These are phyloP conservation scores for Lichtheimia corymbifera DNA, from an alignment of 371 early-diverging fungal genomes.

Conservation along the genomic window DNA sequence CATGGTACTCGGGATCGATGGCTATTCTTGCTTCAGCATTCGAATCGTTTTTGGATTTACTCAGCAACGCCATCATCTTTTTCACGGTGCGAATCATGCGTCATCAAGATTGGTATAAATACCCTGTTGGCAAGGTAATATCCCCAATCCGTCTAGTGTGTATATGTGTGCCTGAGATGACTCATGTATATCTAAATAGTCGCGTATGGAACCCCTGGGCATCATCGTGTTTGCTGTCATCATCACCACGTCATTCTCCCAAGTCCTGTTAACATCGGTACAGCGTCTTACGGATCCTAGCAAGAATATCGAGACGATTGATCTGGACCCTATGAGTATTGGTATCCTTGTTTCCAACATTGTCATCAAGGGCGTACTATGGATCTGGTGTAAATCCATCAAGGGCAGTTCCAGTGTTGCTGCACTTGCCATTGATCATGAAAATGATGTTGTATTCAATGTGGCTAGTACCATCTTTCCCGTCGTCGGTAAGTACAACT, in stretches of 20 bases:
- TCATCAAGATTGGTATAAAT: slow-evolving; percentile 45
- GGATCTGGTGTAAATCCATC: slow-evolving; percentile 61
- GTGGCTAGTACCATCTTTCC: slow-evolving; percentile 60
- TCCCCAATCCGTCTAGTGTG: neutral
- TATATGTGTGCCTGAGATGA: neutral
- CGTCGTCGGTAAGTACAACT: slow-evolving; percentile 39
- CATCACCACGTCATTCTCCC: slow-evolving; percentile 63
- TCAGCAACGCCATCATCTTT: slow-evolving; percentile 53
- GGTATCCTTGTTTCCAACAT: slow-evolving; percentile 46
- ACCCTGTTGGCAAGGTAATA: slow-evolving; percentile 49
- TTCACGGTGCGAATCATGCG: slow-evolving; percentile 49
- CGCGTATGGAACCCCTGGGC: slow-evolving; percentile 67
- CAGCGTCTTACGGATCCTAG: slow-evolving; percentile 42
- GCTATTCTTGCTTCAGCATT: slow-evolving; percentile 51
- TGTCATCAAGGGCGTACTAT: slow-evolving; percentile 50
- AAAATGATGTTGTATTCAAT: slow-evolving; percentile 67
- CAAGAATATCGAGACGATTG: slow-evolving; percentile 37
- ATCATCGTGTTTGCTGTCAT: slow-evolving; percentile 66
- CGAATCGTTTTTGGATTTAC: slow-evolving; percentile 50
- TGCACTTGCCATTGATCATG: slow-evolving; percentile 65
- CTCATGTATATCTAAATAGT: slow-evolving; percentile 16
- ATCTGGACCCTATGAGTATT: slow-evolving; percentile 42
- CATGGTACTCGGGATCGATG: slow-evolving; percentile 47
- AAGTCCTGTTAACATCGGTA: slow-evolving; percentile 58
- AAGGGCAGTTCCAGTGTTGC: slow-evolving; percentile 60